Evolutionary conservation across 163 green algal species (phyloP).

Genomic region (Chlamydomonas reinhardtii): DNA sequence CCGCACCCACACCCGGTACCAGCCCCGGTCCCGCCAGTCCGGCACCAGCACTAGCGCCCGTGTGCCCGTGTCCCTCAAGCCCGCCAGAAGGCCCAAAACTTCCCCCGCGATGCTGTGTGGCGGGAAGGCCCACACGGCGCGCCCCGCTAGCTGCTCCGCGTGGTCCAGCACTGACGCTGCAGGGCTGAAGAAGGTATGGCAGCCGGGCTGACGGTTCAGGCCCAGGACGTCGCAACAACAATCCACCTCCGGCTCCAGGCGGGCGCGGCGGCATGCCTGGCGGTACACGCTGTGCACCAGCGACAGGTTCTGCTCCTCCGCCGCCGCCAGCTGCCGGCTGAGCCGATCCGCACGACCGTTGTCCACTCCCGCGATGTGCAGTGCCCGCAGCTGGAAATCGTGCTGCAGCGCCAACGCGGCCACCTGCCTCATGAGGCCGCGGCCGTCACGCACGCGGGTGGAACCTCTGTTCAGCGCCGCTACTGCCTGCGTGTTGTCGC

Average conservation of each 20-base stretch:
- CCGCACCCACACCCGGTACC: not conserved
- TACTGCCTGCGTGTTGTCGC: slow-evolving; percentile 25
- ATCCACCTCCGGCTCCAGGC: not conserved
- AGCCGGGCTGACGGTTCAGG: not conserved
- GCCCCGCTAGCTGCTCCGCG: not conserved
- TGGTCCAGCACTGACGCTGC: not conserved
- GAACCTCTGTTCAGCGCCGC: not conserved
- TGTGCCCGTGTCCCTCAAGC: not conserved
- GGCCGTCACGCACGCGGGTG: not conserved
- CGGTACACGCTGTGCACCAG: not conserved
- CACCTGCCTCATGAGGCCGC: not conserved
- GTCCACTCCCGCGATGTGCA: not conserved
- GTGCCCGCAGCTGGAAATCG: not conserved
- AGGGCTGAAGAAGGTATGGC: not conserved
- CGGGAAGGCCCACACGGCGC: not conserved
- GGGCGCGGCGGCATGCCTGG: no score
- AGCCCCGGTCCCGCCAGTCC: not conserved
- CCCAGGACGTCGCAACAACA: not conserved
- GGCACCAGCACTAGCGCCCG: not conserved
- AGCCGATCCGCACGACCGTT: not conserved
- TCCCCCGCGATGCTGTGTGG: not conserved
- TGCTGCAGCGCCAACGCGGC: not conserved
- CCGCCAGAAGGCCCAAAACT: not conserved
- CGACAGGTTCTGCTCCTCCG: not conserved
- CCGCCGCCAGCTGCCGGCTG: not conserved